Base-by-base conservation (phyloP, 352 stramenopile genomes). In the Phytophthora hibernalis region DNA sequence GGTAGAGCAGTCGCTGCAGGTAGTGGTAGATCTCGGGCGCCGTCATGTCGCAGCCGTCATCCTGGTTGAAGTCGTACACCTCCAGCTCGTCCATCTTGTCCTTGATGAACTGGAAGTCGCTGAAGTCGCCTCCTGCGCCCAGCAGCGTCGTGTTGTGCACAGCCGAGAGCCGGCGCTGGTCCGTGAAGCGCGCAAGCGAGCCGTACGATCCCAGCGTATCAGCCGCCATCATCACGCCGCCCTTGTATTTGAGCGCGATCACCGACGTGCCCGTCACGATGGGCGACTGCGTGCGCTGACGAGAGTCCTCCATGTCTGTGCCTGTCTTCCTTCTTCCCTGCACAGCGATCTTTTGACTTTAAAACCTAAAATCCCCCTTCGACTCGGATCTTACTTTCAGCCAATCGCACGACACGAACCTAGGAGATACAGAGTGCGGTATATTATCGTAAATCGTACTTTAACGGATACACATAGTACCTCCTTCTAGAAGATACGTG, bases 241-340 rank as follows among this genome's bases (percentile, higher is more conserved):
- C 95, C 59, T 90, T 85, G 80, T 98, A 99, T 80, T 98, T 98
- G 75, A 97, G 72, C 52, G 88, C 98, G 57, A 99, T 89, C 47
- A 99, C 97, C 45, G 97, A 99, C 21, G 97, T 99, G 40, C 98
- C 98, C 45, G 97, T 99, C 59, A 99, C 97, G 55, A 99, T 99
- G 44, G 98, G 98, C 65, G 80, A 91, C 73, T 96, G 89, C 65
- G 89, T 96, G 79, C 86, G 88, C 76, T 96, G 88, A 47, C 83
- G 72, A 47, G 73, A 75, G 57, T 93, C 79, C 82, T 93, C 77
- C 82, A 90, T 91, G 5, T n/a, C 30, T 54, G 21, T 20, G 67
- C 31, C n/a, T n/a, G n/a, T n/a, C n/a, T 26, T 64, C 40, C 56
- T 63, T 48, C 51, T 55, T 51, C 15, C 55, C 61, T 40, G 33